These are phyloP conservation scores for Xylariaceae sp. DNA, from an alignment of 2,329 filamentous ascomycete genomes.

Conservation along the genomic window DNA sequence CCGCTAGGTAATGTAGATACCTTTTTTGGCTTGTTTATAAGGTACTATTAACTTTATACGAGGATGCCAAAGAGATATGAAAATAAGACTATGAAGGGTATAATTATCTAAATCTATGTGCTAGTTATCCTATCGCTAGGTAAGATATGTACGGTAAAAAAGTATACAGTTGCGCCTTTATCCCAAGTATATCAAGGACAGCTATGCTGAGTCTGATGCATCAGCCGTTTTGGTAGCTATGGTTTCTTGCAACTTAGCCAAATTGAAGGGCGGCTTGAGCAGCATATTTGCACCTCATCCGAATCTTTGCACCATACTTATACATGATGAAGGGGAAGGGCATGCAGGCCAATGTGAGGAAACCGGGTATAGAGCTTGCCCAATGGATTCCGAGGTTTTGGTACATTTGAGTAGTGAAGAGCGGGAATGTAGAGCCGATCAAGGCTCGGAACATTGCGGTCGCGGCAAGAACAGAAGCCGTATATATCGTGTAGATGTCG, in stretches of 20 bases:
- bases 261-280: conserved; percentile 27
- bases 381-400: conserved; percentile 65
- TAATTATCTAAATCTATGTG: too few species aligned
- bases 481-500: conserved; percentile 61
- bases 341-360: conserved; percentile 67
- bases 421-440: conserved; percentile 57
- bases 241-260: background rate
- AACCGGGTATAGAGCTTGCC: conserved; percentile 68
- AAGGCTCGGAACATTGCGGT: conserved; percentile 55
- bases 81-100: too few species aligned
- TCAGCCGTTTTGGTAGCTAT: too few species aligned
- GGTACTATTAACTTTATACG: too few species aligned
- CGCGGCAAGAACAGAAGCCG: conserved; percentile 58
- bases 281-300: conserved; percentile 65
- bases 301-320: conserved; percentile 61
- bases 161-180: background rate
- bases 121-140: too few species aligned
- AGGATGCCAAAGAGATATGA: too few species aligned
- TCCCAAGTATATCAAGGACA: background rate
- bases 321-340: conserved; percentile 76
- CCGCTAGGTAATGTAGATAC: too few species aligned
- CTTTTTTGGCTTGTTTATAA: too few species aligned
- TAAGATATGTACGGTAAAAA: too few species aligned
- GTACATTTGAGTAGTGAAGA: conserved; percentile 55
- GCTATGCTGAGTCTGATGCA: too few species aligned